A percentile compares a stretch with the other conserved stretches of the same genome.
Evolutionary conservation across 441 rosid genomes (phyloP).

Genomic region (Eruca vesicaria): DNA sequence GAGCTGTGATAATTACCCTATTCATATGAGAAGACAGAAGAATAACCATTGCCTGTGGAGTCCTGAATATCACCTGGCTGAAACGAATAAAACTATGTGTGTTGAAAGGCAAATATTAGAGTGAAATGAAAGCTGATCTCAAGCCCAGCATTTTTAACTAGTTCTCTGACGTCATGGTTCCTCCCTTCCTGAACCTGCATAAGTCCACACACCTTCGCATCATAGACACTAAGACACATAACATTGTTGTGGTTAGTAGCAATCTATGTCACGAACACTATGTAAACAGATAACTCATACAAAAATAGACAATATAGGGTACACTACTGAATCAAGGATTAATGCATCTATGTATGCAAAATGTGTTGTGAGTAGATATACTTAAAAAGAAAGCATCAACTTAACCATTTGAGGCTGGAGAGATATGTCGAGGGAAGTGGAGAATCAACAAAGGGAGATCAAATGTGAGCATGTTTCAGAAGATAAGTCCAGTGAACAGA

Average conservation of each 20-base stretch:
- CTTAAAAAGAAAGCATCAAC: not conserved
- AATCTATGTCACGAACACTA: not conserved
- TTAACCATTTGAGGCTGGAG: slow-evolving; percentile 20
- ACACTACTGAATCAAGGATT: not conserved
- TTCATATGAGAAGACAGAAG: not conserved
- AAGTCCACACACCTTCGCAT: not conserved
- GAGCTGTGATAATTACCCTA: not conserved
- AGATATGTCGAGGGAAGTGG: slow-evolving; percentile 33
- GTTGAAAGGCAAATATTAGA: no score
- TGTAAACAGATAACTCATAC: not conserved
- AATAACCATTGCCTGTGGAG: no score
- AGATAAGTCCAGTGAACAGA: slow-evolving; percentile 5
- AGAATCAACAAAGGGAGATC: slow-evolving; percentile 35
- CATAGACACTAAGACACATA: not conserved
- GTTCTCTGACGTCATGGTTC: slow-evolving; percentile 90
- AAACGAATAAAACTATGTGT: no score
- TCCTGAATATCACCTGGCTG: no score
- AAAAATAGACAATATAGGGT: not conserved
- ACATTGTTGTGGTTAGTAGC: not conserved
- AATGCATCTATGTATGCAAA: not conserved
- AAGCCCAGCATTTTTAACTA: slow-evolving; percentile 89
- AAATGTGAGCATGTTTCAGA: slow-evolving; percentile 24
- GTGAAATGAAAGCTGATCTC: slow-evolving; percentile 54
- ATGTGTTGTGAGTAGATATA: not conserved
- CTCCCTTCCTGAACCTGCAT: slow-evolving; percentile 93